Evolutionary conservation across 495 filamentous ascomycete species (phyloP).

Genomic region (Podospora anserina): DNA sequence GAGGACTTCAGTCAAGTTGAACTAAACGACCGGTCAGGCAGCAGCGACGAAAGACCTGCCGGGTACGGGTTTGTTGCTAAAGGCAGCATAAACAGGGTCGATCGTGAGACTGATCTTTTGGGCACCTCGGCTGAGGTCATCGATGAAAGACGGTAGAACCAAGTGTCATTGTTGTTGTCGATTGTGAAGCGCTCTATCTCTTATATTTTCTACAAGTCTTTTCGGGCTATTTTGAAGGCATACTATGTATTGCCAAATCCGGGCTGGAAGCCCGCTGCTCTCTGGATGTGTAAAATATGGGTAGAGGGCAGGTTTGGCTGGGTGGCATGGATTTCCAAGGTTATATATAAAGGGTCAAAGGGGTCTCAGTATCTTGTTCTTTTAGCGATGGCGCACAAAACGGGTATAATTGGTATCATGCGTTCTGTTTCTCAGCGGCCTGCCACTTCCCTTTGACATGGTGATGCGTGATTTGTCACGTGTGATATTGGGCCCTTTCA

Average conservation of each 20-base stretch:
- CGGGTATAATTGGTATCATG: neutral
- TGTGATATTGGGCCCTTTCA: too few species aligned
- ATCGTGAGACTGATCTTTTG: conserved; percentile 44
- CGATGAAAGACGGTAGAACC: conserved; percentile 25
- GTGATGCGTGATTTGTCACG: too few species aligned
- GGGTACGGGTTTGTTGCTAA: conserved; percentile 74
- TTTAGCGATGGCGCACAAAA: conserved; percentile 41
- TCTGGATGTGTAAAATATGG: neutral
- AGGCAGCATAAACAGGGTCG: conserved; percentile 57
- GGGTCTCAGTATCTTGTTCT: conserved; percentile 15
- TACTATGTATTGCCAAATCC: neutral
- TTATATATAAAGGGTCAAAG: conserved; percentile 22
- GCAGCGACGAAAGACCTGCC: conserved; percentile 54
- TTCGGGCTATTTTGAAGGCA: neutral
- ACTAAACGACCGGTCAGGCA: conserved; percentile 23
- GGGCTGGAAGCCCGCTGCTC: neutral
- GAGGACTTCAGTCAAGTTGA: conserved; percentile 42
- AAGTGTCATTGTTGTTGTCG: neutral
- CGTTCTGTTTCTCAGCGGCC: neutral
- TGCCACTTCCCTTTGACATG: too few species aligned
- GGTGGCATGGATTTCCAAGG: conserved; percentile 11
- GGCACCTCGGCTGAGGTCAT: conserved; percentile 53
- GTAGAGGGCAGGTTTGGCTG: neutral
- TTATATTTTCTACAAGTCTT: neutral
- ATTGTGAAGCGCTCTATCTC: neutral